phyloP scores from a whole-genome alignment of 805 yeast genomes.

The Vanderwaltozyma verrucispora region DNA sequence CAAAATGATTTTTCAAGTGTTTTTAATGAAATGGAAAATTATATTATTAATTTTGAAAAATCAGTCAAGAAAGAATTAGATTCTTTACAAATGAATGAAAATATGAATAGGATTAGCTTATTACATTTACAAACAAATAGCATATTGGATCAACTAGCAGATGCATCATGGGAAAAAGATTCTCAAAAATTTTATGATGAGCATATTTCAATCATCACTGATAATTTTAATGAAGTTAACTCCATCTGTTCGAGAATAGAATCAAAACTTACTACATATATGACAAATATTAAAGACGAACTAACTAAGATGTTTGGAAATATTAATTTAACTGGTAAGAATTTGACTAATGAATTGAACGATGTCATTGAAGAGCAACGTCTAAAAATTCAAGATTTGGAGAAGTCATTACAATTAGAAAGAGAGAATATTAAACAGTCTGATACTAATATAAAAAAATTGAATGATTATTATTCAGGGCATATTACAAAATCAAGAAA shows the following conservation, averaged over 20 bases:
- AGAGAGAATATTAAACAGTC: slow-evolving; percentile 4
- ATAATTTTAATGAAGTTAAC: not conserved
- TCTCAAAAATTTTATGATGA: not conserved
- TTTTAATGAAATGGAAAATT: slow-evolving; percentile 5
- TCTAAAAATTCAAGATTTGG: slow-evolving; percentile 3
- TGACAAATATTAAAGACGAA: not conserved
- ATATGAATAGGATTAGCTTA: not conserved
- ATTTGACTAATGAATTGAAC: not conserved
- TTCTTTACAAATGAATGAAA: not conserved
- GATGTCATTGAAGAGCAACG: not conserved
- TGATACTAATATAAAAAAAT: slow-evolving; percentile 3
- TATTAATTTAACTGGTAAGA: not conserved
- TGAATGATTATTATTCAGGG: slow-evolving; percentile 8
- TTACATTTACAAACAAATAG: not conserved
- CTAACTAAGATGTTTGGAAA: not conserved
- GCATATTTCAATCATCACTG: not conserved
- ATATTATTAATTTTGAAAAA: slow-evolving; percentile 1
- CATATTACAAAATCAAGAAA: slow-evolving; percentile 7
- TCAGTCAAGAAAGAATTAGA: not conserved
- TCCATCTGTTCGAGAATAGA: not conserved
- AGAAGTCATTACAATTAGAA: slow-evolving; percentile 6
- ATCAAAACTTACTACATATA: not conserved
- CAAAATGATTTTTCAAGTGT: slow-evolving; percentile 2
- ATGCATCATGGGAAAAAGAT: not conserved
- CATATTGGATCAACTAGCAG: not conserved